phyloP scores from a whole-genome alignment of 1,284 basidiomycete genomes.

The Ceratobasidium theobromae region DNA sequence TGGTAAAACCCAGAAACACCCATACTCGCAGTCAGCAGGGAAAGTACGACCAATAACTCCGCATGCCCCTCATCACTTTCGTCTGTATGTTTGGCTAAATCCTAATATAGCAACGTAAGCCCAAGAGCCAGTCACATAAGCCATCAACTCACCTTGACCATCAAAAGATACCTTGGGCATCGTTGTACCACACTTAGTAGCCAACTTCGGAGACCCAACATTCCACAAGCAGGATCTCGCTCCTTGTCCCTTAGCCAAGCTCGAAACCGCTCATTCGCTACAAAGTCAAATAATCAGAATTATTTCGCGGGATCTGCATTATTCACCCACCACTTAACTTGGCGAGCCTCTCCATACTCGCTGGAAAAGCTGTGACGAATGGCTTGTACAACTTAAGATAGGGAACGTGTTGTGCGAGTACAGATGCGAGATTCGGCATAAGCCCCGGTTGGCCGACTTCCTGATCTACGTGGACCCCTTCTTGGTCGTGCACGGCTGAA shows the following conservation, averaged over 20 bases:
- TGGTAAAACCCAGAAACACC: slow-evolving; percentile 29
- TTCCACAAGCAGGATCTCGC: slow-evolving; percentile 64
- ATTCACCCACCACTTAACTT: slow-evolving; percentile 36
- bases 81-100: slow-evolving; percentile 67
- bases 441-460: slow-evolving; percentile 29
- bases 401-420: slow-evolving; percentile 56
- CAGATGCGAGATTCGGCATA: slow-evolving; percentile 38
- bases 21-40: slow-evolving; percentile 73
- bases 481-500: neutral
- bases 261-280: slow-evolving; percentile 56
- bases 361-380: slow-evolving; percentile 74
- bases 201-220: slow-evolving; percentile 77
- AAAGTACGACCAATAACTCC: slow-evolving; percentile 59
- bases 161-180: slow-evolving; percentile 79
- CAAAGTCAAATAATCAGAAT: slow-evolving; percentile 47
- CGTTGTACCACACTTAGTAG: slow-evolving; percentile 84
- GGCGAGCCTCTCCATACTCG: slow-evolving; percentile 37
- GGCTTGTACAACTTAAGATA: slow-evolving; percentile 79
- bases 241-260: slow-evolving; percentile 63
- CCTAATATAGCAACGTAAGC: slow-evolving; percentile 43
- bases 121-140: neutral
- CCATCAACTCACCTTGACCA: slow-evolving; percentile 55
- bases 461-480: too few relatives aligned
- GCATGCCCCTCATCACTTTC: slow-evolving; percentile 63
- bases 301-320: neutral